Evolutionary conservation across 2,329 filamentous ascomycete genomes (phyloP).

Genomic region (Pseudocercospora macadamiae): DNA sequence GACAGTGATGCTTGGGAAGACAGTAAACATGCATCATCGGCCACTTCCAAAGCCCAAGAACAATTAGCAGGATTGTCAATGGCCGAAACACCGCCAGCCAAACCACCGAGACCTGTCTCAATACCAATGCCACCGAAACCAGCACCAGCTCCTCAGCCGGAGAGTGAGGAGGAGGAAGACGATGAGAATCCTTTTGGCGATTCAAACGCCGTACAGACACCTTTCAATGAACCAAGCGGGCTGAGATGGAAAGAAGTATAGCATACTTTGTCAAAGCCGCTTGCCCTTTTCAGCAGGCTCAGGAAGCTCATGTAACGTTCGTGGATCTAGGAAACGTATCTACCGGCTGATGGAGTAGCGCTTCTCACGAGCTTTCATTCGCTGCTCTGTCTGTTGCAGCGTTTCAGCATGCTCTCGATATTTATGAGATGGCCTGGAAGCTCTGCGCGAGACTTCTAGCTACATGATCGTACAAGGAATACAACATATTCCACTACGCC

Average conservation of each 20-base stretch:
- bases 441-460: too few relatives aligned
- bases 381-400: too few relatives aligned
- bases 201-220: conserved; percentile 68
- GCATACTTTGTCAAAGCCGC: not conserved
- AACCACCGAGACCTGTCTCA: conserved; percentile 47
- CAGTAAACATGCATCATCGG: conserved; percentile 33
- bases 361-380: too few relatives aligned
- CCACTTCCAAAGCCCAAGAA: conserved; percentile 34
- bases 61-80: conserved; percentile 52
- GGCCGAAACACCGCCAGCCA: conserved; percentile 49
- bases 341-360: too few relatives aligned
- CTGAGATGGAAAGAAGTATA: conserved; percentile 44
- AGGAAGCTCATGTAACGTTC: too few relatives aligned
- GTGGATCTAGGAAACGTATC: too few relatives aligned
- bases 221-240: conserved; percentile 36
- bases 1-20: conserved; percentile 62
- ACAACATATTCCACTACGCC: conserved; percentile 30
- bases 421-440: too few relatives aligned
- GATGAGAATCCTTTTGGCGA: conserved; percentile 90
- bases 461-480: conserved; percentile 29
- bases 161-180: conserved; percentile 57
- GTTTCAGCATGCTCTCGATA: too few relatives aligned
- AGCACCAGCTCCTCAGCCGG: conserved; percentile 32
- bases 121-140: conserved; percentile 43
- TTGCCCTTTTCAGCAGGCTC: too few relatives aligned